Evolutionary conservation across 805 yeast species (phyloP), one percentile per base, ranked within the genome.

Genomic region (Metschnikowia anglica): DNA sequence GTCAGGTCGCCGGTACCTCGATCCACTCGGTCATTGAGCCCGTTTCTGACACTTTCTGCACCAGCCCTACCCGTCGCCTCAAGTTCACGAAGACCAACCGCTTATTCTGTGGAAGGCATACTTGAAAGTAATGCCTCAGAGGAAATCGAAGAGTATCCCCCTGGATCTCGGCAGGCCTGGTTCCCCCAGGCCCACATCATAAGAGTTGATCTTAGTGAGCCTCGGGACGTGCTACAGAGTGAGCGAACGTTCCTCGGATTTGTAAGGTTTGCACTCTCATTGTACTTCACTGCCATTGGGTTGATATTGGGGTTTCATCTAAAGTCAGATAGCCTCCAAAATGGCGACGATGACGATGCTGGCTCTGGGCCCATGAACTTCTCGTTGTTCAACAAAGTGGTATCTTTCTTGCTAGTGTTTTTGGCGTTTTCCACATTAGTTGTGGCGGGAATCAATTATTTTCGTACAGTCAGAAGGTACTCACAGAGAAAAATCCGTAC

Each of bases 211-310:
- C 48, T 52, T 27, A 50, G 54, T 27, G 81, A 77, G 52, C 81
- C 82, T 1, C 59, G 83, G 31, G 83, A 77, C 54, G 72, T 74
- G 7, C 57, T 77, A 13, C 79, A 77, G 65, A 69, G 73, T 41
- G 83, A 77, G 51, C 57, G 82, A 26, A 77, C 81, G 1, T 70
- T 76, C 15, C 58, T 77, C 12, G 63, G 76, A 21, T 77, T 78
- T 63, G 55, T 76, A 32, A 61, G 77, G 39, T 73, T 77, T 49
- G 57, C 78, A 2, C 55, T 70, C 4, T 65, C 77, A 9, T 56
- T 77, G 15, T 66, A 71, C 44, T 61, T 78, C 36, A 66, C 76
- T 3, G 70, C 80, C 1, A 62, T 73, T 25, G 78, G 79, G 1
- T 65, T 77, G 13, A 50, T 72, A 5, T 48, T 76, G 5, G 71